These are phyloP conservation scores for Neoarthrinium moseri DNA, from an alignment of 2,329 filamentous ascomycete genomes.

Conservation along the genomic window DNA sequence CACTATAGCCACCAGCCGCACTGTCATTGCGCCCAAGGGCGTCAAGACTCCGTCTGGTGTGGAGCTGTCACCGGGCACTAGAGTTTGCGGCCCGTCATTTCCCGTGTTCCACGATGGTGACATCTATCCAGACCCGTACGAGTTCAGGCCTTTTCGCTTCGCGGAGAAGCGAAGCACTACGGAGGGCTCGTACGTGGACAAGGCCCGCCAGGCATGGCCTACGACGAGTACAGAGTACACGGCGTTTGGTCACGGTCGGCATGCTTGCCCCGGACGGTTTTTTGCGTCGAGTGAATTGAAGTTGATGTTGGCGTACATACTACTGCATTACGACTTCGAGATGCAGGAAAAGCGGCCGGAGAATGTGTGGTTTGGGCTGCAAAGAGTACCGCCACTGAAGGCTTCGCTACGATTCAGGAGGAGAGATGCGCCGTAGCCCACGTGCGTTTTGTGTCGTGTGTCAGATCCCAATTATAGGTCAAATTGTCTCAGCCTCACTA, in stretches of 20 bases:
- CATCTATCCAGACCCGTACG: conserved; percentile 45
- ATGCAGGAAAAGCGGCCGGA: conserved; percentile 22
- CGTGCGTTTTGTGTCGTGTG: too few species aligned
- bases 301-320: conserved; percentile 24
- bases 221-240: conserved; percentile 30
- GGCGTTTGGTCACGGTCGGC: conserved; percentile 35
- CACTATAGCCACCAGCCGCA: conserved; percentile 22
- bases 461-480: too few species aligned
- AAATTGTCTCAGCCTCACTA: too few species aligned
- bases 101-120: conserved; percentile 34
- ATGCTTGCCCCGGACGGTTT: conserved; percentile 38
- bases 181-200: conserved; percentile 14
- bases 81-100: conserved; percentile 28
- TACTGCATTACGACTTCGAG: conserved; percentile 24
- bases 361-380: conserved; percentile 29
- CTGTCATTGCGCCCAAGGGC: conserved; percentile 21
- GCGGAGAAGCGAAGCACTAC: conserved; percentile 14
- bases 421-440: too few species aligned
- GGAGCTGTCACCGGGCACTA: conserved; percentile 26
- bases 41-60: conserved; percentile 33
- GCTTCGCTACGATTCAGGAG: conserved; percentile 24
- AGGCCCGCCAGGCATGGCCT: conserved; percentile 21
- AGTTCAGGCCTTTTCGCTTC: conserved; percentile 22
- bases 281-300: conserved; percentile 37
- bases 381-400: conserved; percentile 25